phyloP scores from a whole-genome alignment of 257 asterid species.

The Handroanthus guayacan region DNA sequence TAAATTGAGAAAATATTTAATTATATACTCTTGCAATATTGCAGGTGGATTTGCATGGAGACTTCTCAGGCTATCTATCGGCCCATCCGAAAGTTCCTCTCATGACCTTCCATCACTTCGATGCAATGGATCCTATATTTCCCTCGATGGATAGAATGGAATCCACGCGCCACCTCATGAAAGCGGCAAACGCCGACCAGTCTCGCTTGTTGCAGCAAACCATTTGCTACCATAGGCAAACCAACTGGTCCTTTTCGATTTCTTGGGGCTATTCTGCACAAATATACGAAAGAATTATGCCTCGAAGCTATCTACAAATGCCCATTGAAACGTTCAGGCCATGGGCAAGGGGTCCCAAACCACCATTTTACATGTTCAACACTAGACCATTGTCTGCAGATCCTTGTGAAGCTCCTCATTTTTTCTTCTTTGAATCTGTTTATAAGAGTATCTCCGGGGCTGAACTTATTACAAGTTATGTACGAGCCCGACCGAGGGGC shows the following conservation, averaged over 20 bases:
- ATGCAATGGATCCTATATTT: slow-evolving; percentile 55
- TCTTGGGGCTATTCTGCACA: slow-evolving; percentile 63
- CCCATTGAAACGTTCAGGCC: slow-evolving; percentile 58
- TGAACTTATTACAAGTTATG: slow-evolving; percentile 36
- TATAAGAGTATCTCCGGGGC: slow-evolving; percentile 1
- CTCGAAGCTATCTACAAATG: slow-evolving; percentile 54
- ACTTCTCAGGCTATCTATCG: slow-evolving; percentile 59
- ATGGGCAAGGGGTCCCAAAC: slow-evolving; percentile 42
- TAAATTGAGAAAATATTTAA: no score
- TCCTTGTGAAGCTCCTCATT: slow-evolving; percentile 62
- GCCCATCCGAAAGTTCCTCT: slow-evolving; percentile 63
- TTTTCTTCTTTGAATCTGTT: slow-evolving; percentile 49
- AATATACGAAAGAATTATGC: slow-evolving; percentile 55
- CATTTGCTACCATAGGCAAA: slow-evolving; percentile 51
- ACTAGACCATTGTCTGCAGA: slow-evolving; percentile 43
- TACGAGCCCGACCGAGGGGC: slow-evolving; percentile 42
- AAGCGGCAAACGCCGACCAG: slow-evolving; percentile 58
- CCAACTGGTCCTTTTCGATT: slow-evolving; percentile 58
- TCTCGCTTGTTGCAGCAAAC: slow-evolving; percentile 64
- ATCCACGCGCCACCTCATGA: slow-evolving; percentile 68
- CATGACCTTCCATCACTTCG: slow-evolving; percentile 67
- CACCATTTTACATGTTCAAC: slow-evolving; percentile 60
- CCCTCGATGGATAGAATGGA: slow-evolving; percentile 53
- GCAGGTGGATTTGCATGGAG: slow-evolving; percentile 36
- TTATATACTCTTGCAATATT: no score